These are phyloP conservation scores for Hapsidospora chrysogenum DNA, from an alignment of 495 filamentous ascomycete genomes.

Conservation along the genomic window DNA sequence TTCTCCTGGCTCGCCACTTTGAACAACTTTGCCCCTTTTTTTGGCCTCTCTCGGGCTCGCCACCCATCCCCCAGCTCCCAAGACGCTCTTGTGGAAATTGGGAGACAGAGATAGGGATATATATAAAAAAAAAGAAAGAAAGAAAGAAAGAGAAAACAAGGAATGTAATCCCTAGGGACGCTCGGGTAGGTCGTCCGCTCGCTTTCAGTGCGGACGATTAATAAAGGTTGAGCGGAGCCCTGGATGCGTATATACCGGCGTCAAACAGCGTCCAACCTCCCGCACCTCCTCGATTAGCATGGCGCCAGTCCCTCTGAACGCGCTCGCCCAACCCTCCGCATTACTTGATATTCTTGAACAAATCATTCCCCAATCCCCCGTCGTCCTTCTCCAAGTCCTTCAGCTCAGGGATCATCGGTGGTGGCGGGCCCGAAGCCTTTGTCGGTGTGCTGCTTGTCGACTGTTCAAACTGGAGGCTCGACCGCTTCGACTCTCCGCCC, in stretches of 20 bases:
- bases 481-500: conserved; percentile 15
- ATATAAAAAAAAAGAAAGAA: not conserved
- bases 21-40: too few relatives aligned
- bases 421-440: conserved; percentile 29
- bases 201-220: too few relatives aligned
- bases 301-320: too few relatives aligned
- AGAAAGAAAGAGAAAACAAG: not conserved
- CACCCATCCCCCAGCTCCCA: too few relatives aligned
- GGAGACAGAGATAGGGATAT: not conserved
- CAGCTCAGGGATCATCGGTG: conserved; percentile 44
- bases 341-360: conserved; percentile 41
- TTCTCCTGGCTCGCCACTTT: not conserved
- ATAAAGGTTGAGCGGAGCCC: too few relatives aligned
- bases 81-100: too few relatives aligned
- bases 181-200: too few relatives aligned
- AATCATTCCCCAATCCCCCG: conserved; percentile 29
- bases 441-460: conserved; percentile 7
- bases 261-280: too few relatives aligned
- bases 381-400: conserved; percentile 29
- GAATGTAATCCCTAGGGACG: not conserved
- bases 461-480: conserved; percentile 10
- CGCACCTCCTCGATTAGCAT: too few relatives aligned
- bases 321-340: too few relatives aligned
- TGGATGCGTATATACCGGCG: too few relatives aligned
- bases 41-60: too few relatives aligned